These are phyloP conservation scores for Gynochthodes officinalis DNA, from an alignment of 257 asterid species.

Conservation along the genomic window DNA sequence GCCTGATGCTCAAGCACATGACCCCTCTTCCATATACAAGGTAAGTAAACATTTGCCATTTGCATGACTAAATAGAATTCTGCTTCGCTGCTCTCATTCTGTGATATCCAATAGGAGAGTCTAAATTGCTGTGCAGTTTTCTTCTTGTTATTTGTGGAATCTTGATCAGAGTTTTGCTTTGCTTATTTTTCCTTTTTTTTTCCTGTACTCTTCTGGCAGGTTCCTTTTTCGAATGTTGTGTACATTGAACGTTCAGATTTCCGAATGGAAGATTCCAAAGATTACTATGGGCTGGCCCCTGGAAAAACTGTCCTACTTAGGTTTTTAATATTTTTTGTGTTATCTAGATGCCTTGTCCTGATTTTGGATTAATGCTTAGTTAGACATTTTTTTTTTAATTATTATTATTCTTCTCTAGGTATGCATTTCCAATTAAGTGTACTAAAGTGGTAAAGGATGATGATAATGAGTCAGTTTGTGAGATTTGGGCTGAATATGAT, in stretches of 20 bases:
- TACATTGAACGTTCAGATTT: slow-evolving; percentile 82
- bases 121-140: not conserved
- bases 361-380: slow-evolving; percentile 5
- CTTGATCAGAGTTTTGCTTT: not conserved
- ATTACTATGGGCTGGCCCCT: slow-evolving; percentile 98
- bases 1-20: slow-evolving; percentile 86
- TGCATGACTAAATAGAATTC: not conserved
- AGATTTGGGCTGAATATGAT: slow-evolving; percentile 78
- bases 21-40: slow-evolving; percentile 64
- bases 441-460: slow-evolving; percentile 63
- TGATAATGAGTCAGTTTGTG: slow-evolving; percentile 61
- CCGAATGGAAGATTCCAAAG: slow-evolving; percentile 84
- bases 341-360: not conserved
- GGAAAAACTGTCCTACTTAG: slow-evolving; percentile 88
- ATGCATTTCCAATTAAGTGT: slow-evolving; percentile 89
- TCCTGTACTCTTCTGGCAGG: slow-evolving; percentile 39
- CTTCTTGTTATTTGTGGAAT: not conserved
- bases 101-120: not conserved
- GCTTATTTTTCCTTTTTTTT: slow-evolving; percentile 1
- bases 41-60: slow-evolving; percentile 26
- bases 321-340: slow-evolving; percentile 22
- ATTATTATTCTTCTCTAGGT: slow-evolving; percentile 42
- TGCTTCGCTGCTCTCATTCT: not conserved
- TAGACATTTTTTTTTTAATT: slow-evolving; percentile 12
- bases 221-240: slow-evolving; percentile 83